A percentile compares a stretch with the other conserved stretches of the same genome.
Evolutionary conservation across 176 grass and related monocot genomes (phyloP).

Genomic region (Saccharum spontaneum): DNA sequence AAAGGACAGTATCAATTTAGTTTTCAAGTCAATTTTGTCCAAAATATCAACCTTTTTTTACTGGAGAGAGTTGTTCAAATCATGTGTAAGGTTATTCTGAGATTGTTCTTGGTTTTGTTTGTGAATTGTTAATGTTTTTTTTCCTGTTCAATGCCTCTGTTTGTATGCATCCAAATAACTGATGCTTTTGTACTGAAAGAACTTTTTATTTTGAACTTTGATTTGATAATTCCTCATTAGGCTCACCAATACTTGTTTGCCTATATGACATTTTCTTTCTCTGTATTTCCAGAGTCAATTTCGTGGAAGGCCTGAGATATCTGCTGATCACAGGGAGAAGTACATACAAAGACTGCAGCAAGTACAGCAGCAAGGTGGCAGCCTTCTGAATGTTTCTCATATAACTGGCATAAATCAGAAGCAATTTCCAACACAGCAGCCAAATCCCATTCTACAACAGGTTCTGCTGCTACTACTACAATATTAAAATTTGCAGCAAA

Average conservation of each 20-base stretch:
- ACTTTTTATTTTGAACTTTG: conserved; percentile 5
- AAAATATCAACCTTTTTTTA: background rate
- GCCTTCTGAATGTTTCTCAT: conserved; percentile 53
- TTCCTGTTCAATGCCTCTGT: background rate
- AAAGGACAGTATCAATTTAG: background rate
- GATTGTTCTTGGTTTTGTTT: background rate
- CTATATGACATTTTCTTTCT: conserved; percentile 11
- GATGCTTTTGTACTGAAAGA: background rate
- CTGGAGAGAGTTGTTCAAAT: background rate
- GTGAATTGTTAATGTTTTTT: conserved; percentile 21
- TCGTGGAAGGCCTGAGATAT: conserved; percentile 79
- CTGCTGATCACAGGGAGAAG: conserved; percentile 88
- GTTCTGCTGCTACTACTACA: conserved; percentile 36
- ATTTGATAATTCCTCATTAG: background rate
- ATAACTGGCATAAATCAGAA: conserved; percentile 70
- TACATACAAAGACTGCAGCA: conserved; percentile 79
- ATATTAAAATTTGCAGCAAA: conserved; percentile 25
- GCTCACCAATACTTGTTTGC: background rate
- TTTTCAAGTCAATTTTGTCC: background rate
- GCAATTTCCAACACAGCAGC: conserved; percentile 72
- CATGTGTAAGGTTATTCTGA: background rate
- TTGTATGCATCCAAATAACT: conserved; percentile 25
- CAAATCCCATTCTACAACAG: conserved; percentile 88
- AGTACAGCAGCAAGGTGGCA: conserved; percentile 66
- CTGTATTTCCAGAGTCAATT: conserved; percentile 49